These are phyloP conservation scores for Cerrena zonata DNA, from an alignment of 1,284 basidiomycete genomes.

Conservation along the genomic window DNA sequence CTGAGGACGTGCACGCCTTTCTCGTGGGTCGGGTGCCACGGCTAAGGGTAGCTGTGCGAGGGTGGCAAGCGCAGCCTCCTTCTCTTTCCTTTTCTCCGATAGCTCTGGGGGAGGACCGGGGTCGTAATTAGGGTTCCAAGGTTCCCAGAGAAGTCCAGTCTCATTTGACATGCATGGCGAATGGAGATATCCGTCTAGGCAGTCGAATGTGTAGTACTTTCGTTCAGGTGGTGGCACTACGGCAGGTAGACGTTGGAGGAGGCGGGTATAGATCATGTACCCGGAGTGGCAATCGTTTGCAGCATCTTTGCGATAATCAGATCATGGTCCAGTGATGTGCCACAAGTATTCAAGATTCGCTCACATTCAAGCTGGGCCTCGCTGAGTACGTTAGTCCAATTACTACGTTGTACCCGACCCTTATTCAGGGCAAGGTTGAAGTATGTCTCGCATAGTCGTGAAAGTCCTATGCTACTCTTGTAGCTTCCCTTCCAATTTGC, in stretches of 20 bases:
- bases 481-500: slow-evolving; percentile 63
- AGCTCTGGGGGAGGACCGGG: slow-evolving; percentile 57
- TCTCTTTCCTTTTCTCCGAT: neutral
- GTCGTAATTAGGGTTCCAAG: slow-evolving; percentile 62
- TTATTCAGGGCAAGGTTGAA: slow-evolving; percentile 47
- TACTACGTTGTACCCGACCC: slow-evolving; percentile 53
- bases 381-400: slow-evolving; percentile 56
- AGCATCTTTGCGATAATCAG: slow-evolving; percentile 60
- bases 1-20: neutral
- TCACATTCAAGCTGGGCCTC: slow-evolving; percentile 52
- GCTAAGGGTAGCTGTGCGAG: slow-evolving; percentile 9
- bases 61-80: slow-evolving; percentile 3
- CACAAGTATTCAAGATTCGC: slow-evolving; percentile 15
- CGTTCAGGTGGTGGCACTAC: slow-evolving; percentile 38
- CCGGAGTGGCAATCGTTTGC: slow-evolving; percentile 66
- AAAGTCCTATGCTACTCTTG: slow-evolving; percentile 47
- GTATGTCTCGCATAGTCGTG: slow-evolving; percentile 56
- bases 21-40: slow-evolving; percentile 4
- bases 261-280: slow-evolving; percentile 41
- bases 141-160: slow-evolving; percentile 38
- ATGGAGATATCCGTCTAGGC: slow-evolving; percentile 39
- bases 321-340: slow-evolving; percentile 10
- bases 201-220: slow-evolving; percentile 54
- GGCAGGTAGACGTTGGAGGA: slow-evolving; percentile 35
- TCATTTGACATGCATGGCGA: slow-evolving; percentile 25